A percentile compares a stretch with the other conserved stretches of the same genome.
phyloP scores from a whole-genome alignment of 164 flowering plant species.

The Vitis amurensis region DNA sequence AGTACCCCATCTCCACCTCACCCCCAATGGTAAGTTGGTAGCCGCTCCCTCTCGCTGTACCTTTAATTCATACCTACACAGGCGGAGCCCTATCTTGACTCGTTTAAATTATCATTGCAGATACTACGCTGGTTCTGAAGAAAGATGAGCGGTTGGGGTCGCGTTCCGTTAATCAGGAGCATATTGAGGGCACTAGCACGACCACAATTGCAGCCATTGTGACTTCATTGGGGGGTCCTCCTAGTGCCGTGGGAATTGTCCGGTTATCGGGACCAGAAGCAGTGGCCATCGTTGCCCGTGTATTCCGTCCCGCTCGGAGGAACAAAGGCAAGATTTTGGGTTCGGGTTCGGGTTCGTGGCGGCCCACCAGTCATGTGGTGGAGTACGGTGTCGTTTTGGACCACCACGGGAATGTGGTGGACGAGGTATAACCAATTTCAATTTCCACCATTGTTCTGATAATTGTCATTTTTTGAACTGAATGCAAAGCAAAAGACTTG shows the following conservation, averaged over 20 bases:
- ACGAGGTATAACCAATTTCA: slow-evolving; percentile 54
- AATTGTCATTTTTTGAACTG: no score
- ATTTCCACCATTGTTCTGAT: no score
- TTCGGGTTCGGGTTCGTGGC: slow-evolving; percentile 38
- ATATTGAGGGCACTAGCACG: slow-evolving; percentile 20
- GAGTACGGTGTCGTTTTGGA: slow-evolving; percentile 87
- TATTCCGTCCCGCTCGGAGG: slow-evolving; percentile 52
- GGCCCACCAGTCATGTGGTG: slow-evolving; percentile 79
- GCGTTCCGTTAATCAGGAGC: not conserved
- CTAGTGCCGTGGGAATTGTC: slow-evolving; percentile 90
- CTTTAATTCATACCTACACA: not conserved
- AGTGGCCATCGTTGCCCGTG: slow-evolving; percentile 52
- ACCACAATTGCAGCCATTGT: slow-evolving; percentile 91
- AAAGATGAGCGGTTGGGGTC: slow-evolving; percentile 44
- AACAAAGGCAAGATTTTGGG: slow-evolving; percentile 26
- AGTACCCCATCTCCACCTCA: slow-evolving; percentile 9
- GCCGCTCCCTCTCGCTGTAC: slow-evolving; percentile 3
- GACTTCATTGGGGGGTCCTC: slow-evolving; percentile 81
- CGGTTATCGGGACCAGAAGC: slow-evolving; percentile 83
- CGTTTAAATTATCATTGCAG: slow-evolving; percentile 14
- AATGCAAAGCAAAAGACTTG: no score
- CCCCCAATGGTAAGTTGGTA: slow-evolving; percentile 10
- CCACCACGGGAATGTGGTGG: slow-evolving; percentile 58
- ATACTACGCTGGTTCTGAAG: slow-evolving; percentile 28
- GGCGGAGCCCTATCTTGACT: no score